Percentiles rank a stretch among this genome's conserved stretches.
These are phyloP conservation scores for Syzygium grande DNA, from an alignment of 345 rosid species.

Conservation along the genomic window DNA sequence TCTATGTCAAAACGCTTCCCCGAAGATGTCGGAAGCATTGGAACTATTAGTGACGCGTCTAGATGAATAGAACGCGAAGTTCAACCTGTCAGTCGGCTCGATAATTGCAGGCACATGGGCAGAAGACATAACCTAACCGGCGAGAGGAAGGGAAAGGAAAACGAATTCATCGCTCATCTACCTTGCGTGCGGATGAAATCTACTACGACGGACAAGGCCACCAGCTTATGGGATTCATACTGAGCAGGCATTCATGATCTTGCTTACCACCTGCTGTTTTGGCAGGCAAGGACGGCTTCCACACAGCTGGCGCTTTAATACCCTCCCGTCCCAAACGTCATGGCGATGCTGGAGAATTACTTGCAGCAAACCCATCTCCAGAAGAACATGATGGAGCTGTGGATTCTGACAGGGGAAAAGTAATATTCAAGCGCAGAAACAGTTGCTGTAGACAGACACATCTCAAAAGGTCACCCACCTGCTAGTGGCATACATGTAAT, in stretches of 20 bases:
- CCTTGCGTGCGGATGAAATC: slow-evolving; percentile 63
- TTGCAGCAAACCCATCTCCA: not conserved
- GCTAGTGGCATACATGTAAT: too few species aligned
- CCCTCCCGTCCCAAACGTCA: slow-evolving; percentile 36
- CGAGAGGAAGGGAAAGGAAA: slow-evolving; percentile 31
- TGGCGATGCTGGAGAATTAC: slow-evolving; percentile 18
- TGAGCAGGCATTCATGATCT: not conserved
- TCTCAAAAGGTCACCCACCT: too few species aligned
- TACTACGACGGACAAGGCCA: slow-evolving; percentile 56
- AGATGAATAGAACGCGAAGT: not conserved
- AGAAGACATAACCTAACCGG: slow-evolving; percentile 47
- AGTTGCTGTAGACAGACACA: too few species aligned
- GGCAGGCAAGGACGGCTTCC: slow-evolving; percentile 1
- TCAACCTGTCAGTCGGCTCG: not conserved
- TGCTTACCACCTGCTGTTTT: too few species aligned
- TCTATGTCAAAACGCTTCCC: not conserved
- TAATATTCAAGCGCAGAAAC: too few species aligned
- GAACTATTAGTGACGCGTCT: not conserved
- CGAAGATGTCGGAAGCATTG: not conserved
- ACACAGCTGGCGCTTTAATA: slow-evolving; percentile 18
- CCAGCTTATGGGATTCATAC: not conserved
- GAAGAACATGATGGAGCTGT: not conserved
- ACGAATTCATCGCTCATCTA: slow-evolving; percentile 35
- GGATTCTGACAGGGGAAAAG: too few species aligned
- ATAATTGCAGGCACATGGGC: slow-evolving; percentile 51